phyloP scores from a whole-genome alignment of 495 filamentous ascomycete genomes.

The Lindgomyces ingoldianus region DNA sequence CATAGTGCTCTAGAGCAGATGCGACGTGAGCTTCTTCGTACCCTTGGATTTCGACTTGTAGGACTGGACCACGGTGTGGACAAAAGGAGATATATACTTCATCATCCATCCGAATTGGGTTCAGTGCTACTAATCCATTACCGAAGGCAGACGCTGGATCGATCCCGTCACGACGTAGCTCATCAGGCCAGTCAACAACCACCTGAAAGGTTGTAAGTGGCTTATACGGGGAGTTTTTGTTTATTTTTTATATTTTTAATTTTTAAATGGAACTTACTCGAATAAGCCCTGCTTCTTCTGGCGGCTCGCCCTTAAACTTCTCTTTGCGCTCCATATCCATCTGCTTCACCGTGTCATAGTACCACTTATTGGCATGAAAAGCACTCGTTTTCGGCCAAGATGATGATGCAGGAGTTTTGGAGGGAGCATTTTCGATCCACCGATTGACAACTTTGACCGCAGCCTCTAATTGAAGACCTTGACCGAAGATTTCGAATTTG shows the following conservation, averaged over 20 bases:
- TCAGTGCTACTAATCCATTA: conserved; percentile 50
- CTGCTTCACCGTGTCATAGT: not conserved
- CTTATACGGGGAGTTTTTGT: too few relatives aligned
- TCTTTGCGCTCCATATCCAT: conserved; percentile 17
- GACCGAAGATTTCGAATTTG: conserved; percentile 19
- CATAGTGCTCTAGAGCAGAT: conserved; percentile 4
- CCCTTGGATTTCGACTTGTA: conserved; percentile 39
- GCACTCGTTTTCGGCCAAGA: conserved; percentile 24
- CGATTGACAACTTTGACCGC: conserved; percentile 15
- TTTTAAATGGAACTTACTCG: not conserved
- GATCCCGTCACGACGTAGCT: conserved; percentile 12
- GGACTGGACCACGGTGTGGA: conserved; percentile 36
- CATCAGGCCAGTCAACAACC: conserved; percentile 12
- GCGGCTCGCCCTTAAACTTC: conserved; percentile 10
- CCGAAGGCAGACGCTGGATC: conserved; percentile 50
- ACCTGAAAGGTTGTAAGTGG: conserved; percentile 5
- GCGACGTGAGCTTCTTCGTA: not conserved
- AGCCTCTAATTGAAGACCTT: not conserved
- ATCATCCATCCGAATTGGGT: conserved; percentile 47
- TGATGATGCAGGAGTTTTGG: conserved; percentile 14
- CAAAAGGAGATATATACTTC: conserved; percentile 45
- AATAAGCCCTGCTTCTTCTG: not conserved
- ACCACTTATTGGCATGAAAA: conserved; percentile 21
- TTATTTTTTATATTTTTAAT: too few relatives aligned
- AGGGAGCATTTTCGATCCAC: conserved; percentile 13